Base-by-base conservation (phyloP, 2,329 filamentous ascomycete species). In the Calonectria ilicicola region DNA sequence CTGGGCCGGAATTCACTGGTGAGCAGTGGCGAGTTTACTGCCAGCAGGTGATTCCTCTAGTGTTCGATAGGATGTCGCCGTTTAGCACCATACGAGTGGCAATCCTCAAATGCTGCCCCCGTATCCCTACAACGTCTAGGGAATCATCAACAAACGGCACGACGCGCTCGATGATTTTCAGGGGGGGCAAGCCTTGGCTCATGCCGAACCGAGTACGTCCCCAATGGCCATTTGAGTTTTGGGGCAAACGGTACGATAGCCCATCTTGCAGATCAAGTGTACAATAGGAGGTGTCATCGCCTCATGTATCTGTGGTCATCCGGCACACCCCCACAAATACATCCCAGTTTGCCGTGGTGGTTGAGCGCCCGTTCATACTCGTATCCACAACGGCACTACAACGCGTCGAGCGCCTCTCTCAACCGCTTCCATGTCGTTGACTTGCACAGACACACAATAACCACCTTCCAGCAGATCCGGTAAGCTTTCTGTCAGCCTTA, bases 331-430 rank as follows among this genome's bases (percentile, higher is more conserved):
- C 49, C 74, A 72, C 56, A 70, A 74, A 47, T 29, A 32, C 53
- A 46, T 65, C 58, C 66, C 65, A 60, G 29, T 65, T 27, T 75
- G 72, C 72, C 67, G 73, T 67, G 72, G 67, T 71, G 74, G 70
- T 67, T 67, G 70, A 60, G 49, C 65, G 63, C 38, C 56, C 62
- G 49, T 70, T 77, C 74, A 46, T 32, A 70, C 56, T 32, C 68
- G 70, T 68, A 78, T 74, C 73, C 75, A 77, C 76, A 62, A 68
- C 56, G 19, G 76, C 68, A 67, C 71, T 53, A 63, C 66, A 75
- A 72, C 77, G 74, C 76, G 77, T 76, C 72, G 69, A 74, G 71
- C 78, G 78, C 74, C 73, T 80, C 70, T 79, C 58, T 74, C 64
- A 65, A 75, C 73, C 71, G 74, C 72, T 75, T 70, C 70, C 66